These are phyloP conservation scores for Lentinus tigrinus DNA, from an alignment of 768 basidiomycete genomes.

Conservation along the genomic window DNA sequence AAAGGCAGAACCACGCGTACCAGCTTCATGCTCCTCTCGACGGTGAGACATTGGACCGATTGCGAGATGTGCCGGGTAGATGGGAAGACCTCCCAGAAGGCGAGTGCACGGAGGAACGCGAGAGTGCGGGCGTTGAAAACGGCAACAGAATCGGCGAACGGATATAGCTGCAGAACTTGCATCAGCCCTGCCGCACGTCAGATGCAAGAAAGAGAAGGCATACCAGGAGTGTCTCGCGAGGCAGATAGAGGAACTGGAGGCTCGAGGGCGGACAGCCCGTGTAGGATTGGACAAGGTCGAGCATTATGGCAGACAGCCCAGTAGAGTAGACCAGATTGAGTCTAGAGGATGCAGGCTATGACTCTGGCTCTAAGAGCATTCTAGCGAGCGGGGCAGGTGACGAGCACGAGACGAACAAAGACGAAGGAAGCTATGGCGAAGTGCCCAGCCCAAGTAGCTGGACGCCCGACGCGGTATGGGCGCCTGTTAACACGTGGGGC, in stretches of 20 bases:
- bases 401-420: not conserved
- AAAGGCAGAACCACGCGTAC: slow-evolving; percentile 43
- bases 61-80: slow-evolving; percentile 43
- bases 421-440: not conserved
- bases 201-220: slow-evolving; percentile 27
- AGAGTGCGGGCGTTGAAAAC: slow-evolving; percentile 71
- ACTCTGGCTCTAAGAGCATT: not conserved
- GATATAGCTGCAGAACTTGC: slow-evolving; percentile 52
- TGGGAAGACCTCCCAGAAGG: slow-evolving; percentile 82
- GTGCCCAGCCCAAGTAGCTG: not conserved
- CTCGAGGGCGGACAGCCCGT: slow-evolving; percentile 52
- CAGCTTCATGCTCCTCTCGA: slow-evolving; percentile 79
- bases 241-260: slow-evolving; percentile 58
- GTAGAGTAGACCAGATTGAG: not conserved
- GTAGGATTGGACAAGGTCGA: slow-evolving; percentile 46
- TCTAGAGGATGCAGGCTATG: not conserved
- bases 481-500: slow-evolving; percentile 1
- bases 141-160: slow-evolving; percentile 68
- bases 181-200: not conserved
- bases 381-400: not conserved
- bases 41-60: slow-evolving; percentile 58
- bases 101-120: slow-evolving; percentile 63
- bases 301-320: slow-evolving; percentile 34
- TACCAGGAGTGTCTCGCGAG: slow-evolving; percentile 58
- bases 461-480: slow-evolving; percentile 3